phyloP scores from a whole-genome alignment of 1,284 basidiomycete species.

The Fomitiporia mediterranea region DNA sequence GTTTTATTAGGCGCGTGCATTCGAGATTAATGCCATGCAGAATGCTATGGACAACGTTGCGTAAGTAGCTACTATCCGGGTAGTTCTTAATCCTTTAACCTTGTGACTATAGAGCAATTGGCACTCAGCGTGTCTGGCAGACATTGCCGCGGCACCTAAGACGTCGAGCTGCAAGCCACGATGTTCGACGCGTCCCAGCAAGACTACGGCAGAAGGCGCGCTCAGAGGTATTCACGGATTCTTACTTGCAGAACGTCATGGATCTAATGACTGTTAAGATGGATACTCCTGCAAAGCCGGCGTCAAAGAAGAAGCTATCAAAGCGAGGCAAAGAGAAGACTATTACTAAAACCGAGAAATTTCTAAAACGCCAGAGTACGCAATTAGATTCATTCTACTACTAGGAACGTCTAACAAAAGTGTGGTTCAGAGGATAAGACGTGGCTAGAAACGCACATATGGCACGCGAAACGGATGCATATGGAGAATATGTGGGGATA shows the following conservation, averaged over 20 bases:
- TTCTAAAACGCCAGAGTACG: slow-evolving; percentile 63
- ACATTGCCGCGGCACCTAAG: slow-evolving; percentile 84
- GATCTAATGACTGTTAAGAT: slow-evolving; percentile 49
- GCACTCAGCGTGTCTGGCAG: slow-evolving; percentile 85
- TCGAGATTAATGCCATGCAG: slow-evolving; percentile 87
- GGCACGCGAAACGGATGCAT: slow-evolving; percentile 92
- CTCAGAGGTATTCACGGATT: slow-evolving; percentile 58
- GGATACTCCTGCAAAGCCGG: slow-evolving; percentile 64
- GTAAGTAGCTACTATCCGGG: slow-evolving; percentile 35
- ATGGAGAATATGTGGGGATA: slow-evolving; percentile 92
- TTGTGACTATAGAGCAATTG: slow-evolving; percentile 35
- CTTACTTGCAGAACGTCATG: neutral
- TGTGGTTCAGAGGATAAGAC: slow-evolving; percentile 59
- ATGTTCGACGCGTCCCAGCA: slow-evolving; percentile 83
- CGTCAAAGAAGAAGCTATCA: slow-evolving; percentile 42
- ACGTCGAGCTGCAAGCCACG: slow-evolving; percentile 87
- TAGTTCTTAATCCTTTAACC: neutral
- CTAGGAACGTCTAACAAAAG: slow-evolving; percentile 13
- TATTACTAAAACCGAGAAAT: slow-evolving; percentile 45
- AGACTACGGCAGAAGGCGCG: slow-evolving; percentile 74
- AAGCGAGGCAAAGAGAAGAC: slow-evolving; percentile 56
- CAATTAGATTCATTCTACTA: neutral
- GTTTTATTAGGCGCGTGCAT: slow-evolving; percentile 73
- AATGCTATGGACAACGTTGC: slow-evolving; percentile 75
- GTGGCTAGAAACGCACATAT: slow-evolving; percentile 92